Base-by-base conservation (phyloP, 1,284 basidiomycete species). In the Lignosus rhinocerotis region DNA sequence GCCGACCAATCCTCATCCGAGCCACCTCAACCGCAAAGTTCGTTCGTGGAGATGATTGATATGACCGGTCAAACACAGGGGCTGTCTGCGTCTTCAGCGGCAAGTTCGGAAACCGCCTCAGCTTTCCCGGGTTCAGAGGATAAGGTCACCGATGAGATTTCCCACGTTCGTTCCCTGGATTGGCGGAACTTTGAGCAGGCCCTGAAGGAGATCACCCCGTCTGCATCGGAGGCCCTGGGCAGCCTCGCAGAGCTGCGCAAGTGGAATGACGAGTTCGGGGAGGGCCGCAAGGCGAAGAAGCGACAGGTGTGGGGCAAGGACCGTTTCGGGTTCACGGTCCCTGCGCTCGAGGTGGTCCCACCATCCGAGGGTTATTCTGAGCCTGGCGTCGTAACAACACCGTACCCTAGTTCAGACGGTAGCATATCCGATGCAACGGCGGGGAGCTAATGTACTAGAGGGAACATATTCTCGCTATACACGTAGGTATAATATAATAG, bases 191-290 rank as follows among this genome's bases (percentile, higher is more conserved):
- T 96, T 69, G 78, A 78, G 36, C 88, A 88, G 66, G 94, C 94
- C 0, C 78, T 95, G 50, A 86, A 83, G 66, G 93, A 96, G 72
- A 94, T 96, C 64, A 88, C 90, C 1, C 92, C 93, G 9, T 93
- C 90, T 0, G 88, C 87, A 1, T 93, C 91, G 4, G 94, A 95
- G 72, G 80, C 86, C 9, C 73, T 91, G 8, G 92, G 93, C 43
- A 90, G 84, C 49, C 81, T 96, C 42, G 78, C 88, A 2, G 93
- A 93, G 62, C 76, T 96, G 61, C 84, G 92, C 48, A 93, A 89
- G 74, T 96, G 93, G 93, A 94, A 95, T 60, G 90, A 94, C 45
- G 90, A 94, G 71, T 96, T 94, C 71, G 94, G 93, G 32, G 93
- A 95, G 69, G 90, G 90, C 6, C 78, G 82, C 33, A 83, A 79